Base-by-base conservation (phyloP, 2,329 filamentous ascomycete species). In the Lachnellula suecica region DNA sequence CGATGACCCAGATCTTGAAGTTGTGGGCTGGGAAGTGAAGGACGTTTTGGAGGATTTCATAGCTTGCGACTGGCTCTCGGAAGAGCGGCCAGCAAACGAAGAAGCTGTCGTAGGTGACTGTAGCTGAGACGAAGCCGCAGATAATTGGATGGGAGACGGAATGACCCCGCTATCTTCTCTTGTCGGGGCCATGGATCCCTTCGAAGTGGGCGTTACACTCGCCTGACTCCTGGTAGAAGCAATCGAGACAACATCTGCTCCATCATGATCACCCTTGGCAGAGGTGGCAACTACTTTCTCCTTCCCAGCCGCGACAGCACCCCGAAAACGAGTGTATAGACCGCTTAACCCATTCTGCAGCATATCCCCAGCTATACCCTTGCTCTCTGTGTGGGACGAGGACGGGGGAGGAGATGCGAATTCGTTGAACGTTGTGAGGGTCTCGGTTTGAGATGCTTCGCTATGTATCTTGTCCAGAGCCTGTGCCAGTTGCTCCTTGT, bases 341-440 rank as follows among this genome's bases (percentile, higher is more conserved):
- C 93, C 91, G 66, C 89, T 96, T 43, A 97, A 76, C 4, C 93
- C 91, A 70, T 93, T 89, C 57, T 94, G 89, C 20, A 94, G 83
- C 37, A 88, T 71, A 53, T 96, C 91, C 23, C 84, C 83, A 0
- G 86, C 78, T 34, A 89, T 75, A 8, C 81, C 81, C 67, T 90
- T 91, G 53, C 77, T 83, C 62, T 96, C 91, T 22, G 77, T 71
- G 13, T 75, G 72, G 2, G 79, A 75, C 1, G 82, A 73, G 1
- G 80, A 76, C 2, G 78, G 74, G 0, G 88, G 85, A 4, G 86
- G 85, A 1, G 87, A 80, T 1, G 88, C 89, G 64, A 96, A 92
- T 66, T 97, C 92, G 71, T 95, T 95, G 72, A 97, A 97, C 8
- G 91, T 95, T 2, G 93, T 97, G 44, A 97, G 78, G 29, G 85